Evolutionary conservation across 192 early-diverging fungal genomes (phyloP).

Genomic region (Fimicolochytrium jonesii): DNA sequence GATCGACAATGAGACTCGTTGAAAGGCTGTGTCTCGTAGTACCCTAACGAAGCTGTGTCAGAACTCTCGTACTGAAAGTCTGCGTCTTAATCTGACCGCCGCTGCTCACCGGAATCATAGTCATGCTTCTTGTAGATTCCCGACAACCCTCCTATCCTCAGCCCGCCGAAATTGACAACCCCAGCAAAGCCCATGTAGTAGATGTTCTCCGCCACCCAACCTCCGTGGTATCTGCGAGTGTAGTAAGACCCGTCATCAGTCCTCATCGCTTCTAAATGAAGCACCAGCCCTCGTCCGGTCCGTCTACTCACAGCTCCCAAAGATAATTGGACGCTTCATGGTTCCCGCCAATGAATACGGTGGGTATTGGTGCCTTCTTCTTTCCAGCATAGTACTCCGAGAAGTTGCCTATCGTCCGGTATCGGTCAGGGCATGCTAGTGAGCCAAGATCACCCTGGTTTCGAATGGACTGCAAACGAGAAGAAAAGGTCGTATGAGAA

Average conservation of each 20-base stretch:
- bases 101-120: slow-evolving; percentile 34
- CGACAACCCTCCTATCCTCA: slow-evolving; percentile 90
- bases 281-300: too few relatives aligned
- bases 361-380: slow-evolving; percentile 73
- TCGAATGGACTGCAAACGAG: slow-evolving; percentile 82
- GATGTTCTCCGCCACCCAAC: slow-evolving; percentile 91
- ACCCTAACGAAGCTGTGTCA: too few relatives aligned
- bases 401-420: slow-evolving; percentile 78
- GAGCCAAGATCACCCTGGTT: slow-evolving; percentile 75
- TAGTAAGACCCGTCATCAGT: too few relatives aligned
- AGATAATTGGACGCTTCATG: slow-evolving; percentile 94
- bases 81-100: too few relatives aligned
- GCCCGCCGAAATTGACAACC: slow-evolving; percentile 79
- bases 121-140: slow-evolving; percentile 76
- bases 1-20: slow-evolving; percentile 56
- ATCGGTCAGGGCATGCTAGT: slow-evolving; percentile 85
- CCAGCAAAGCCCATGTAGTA: slow-evolving; percentile 86
- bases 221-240: slow-evolving; percentile 79
- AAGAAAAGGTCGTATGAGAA: too few relatives aligned
- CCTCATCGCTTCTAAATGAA: too few relatives aligned
- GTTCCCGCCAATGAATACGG: slow-evolving; percentile 97
- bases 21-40: slow-evolving; percentile 79
- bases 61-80: too few relatives aligned
- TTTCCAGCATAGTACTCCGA: slow-evolving; percentile 91
- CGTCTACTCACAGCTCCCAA: slow-evolving; percentile 89